Base-by-base conservation (phyloP, 768 basidiomycete species). In the Goffeauzyma gilvescens region DNA sequence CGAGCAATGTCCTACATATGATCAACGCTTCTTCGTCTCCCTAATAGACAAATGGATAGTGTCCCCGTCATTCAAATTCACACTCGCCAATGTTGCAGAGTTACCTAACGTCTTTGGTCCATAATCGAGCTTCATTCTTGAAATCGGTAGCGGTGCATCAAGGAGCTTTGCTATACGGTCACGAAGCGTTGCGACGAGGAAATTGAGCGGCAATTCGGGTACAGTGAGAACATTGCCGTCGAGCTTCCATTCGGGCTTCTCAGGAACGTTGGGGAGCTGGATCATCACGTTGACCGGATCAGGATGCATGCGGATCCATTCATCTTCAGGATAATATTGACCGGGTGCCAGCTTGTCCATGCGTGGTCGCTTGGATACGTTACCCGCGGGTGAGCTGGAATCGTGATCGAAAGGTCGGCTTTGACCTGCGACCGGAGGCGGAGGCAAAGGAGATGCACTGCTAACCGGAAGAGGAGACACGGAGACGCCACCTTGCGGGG, bases 1-100 rank as follows among this genome's bases (percentile, higher is more conserved):
- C n/a, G n/a, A n/a, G n/a, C n/a, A n/a, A n/a, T n/a, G n/a, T n/a
- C n/a, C n/a, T n/a, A n/a, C n/a, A n/a, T n/a, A n/a, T n/a, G n/a
- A n/a, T 31, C 30, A 10, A 31, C n/a, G n/a, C 68, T 80, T 86
- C 69, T 75, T 81, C 47, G 68, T 65, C 41, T 81, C 78, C 45
- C 79, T 75, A 25, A 95, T 69, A 42, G 73, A 79, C 54, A 93
- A 69, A 13, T 78, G 72, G 15, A 95, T 63, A 41, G 75, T 48
- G 60, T 95, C 89, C 55, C 87, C 87, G 50, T 90, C 84, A 63
- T 89, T 86, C 51, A 95, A 59, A 60, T 95, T 95, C 55, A 82
- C 80, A 50, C 69, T 72, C 20, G 84, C 87, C 52, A 95, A 75
- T 49, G 83, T 78, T 46, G 74, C 78, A 41, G 72, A 71, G 62